Base-by-base conservation (phyloP, 2,329 filamentous ascomycete genomes). In the Xylariomycetidae sp. region DNA sequence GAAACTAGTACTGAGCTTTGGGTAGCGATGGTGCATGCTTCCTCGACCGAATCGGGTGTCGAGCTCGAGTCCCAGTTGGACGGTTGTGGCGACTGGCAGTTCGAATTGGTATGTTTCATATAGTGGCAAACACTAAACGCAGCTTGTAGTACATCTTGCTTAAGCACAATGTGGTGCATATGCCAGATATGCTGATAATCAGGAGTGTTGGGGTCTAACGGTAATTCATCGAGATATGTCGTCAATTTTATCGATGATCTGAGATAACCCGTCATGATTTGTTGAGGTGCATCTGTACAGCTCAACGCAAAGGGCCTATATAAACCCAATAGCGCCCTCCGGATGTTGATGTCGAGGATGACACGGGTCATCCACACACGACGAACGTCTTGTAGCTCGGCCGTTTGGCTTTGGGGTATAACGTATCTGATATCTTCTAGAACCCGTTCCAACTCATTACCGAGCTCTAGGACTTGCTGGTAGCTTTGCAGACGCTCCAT, bases 41-140 rank as follows among this genome's bases (percentile, higher is more conserved):
- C 48, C 30, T 49, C 46, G 11, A 46, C 32, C 3, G 50, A 38
- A 22, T 46, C 44, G 10, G 38, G 30, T 20, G 40, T 47, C 6
- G 39, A 31, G 28, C 27, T 39, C 6, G 48, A 37, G 25, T 40
- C 33, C 16, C 38, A 34, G 7, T 35, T 30, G 11, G 45, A 38
- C n/a, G 44, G 38, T n/a, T 26, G 34, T 15, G 40, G 34, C 10
- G 40, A 41, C 2, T 16, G 30, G 12, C 43, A 30, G 13, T 27
- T 34, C 5, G 33, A 33, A 30, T 42, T 41, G 7, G 55, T 51
- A 17, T 56, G 56, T 35, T 59, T 62, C 48, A 77, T 72, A 36
- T 72, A 77, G 42, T 69, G 74, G 46, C 73, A 77, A 10, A 77
- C 57, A 37, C 71, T 72, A 27, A 77, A 63, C 3, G 70, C 69